Conservation (phyloP, 2,329 filamentous ascomycete species). For the Alternaria sp. region DNA sequence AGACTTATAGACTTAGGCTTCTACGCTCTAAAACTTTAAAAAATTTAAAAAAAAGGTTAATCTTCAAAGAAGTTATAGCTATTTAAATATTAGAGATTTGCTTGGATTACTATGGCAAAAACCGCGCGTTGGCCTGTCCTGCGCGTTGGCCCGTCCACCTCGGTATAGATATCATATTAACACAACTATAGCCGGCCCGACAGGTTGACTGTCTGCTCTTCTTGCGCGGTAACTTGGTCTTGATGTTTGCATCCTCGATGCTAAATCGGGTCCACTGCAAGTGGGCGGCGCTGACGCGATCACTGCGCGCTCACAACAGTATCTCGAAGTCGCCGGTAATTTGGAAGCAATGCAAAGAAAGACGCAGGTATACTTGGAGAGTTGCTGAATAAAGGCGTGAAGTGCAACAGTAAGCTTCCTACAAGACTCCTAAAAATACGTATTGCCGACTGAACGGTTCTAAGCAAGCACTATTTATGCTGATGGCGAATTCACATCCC, state of each 20-base stretch:
- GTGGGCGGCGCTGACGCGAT: constrained; percentile 60
- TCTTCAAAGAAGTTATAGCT: no score
- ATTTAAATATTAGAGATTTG: no score
- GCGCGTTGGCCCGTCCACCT: no score
- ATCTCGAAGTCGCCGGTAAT: constrained; percentile 57
- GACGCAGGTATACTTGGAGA: constrained; percentile 34
- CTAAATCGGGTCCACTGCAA: constrained; percentile 53
- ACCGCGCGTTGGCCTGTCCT: no score
- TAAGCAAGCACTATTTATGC: constrained; percentile 60
- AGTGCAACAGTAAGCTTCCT: constrained; percentile 58
- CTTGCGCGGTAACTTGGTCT: constrained; percentile 56
- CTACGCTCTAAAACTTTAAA: no score
- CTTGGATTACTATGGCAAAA: no score
- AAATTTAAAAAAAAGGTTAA: no score
- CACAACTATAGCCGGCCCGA: constrained; percentile 54
- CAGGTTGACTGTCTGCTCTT: constrained; percentile 58
- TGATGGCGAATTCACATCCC: constrained; percentile 58
- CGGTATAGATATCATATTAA: constrained; percentile 1
- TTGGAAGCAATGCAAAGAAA: constrained; percentile 35
- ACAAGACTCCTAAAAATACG: not conserved
- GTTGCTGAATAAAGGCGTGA: constrained; percentile 56
- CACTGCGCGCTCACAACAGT: constrained; percentile 61
- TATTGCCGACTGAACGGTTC: not conserved
- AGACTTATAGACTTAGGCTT: no score
- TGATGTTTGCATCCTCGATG: constrained; percentile 52